Evolutionary conservation across 345 rosid species (phyloP).

Genomic region (Barbarea vulgaris): DNA sequence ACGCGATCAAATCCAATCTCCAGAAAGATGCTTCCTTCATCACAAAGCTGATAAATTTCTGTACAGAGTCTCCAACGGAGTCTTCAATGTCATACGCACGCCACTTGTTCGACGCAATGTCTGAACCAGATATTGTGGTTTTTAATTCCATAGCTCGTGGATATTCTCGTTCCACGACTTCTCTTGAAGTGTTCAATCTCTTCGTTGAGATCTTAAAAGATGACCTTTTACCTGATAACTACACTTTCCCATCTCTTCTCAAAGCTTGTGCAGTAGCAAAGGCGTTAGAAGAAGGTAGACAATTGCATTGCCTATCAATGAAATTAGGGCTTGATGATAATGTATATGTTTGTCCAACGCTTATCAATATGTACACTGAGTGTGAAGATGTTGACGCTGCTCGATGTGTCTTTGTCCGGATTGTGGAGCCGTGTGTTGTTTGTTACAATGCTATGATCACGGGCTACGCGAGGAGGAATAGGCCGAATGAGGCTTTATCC

Average conservation of each 20-base stretch:
- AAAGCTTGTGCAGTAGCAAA: slow-evolving; percentile 56
- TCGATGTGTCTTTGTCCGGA: slow-evolving; percentile 56
- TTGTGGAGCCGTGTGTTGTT: slow-evolving; percentile 65
- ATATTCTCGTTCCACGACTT: slow-evolving; percentile 50
- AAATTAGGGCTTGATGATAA: slow-evolving; percentile 60
- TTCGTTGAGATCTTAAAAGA: slow-evolving; percentile 49
- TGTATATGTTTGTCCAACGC: slow-evolving; percentile 62
- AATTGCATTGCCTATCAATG: slow-evolving; percentile 52
- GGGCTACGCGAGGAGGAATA: slow-evolving; percentile 63
- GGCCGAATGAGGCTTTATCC: slow-evolving; percentile 73
- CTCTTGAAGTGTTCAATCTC: slow-evolving; percentile 49
- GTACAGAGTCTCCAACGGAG: slow-evolving; percentile 49
- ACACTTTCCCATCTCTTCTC: slow-evolving; percentile 71
- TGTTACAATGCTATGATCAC: slow-evolving; percentile 76
- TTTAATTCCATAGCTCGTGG: slow-evolving; percentile 78
- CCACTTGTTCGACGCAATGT: slow-evolving; percentile 58
- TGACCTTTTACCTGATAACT: slow-evolving; percentile 59
- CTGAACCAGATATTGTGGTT: slow-evolving; percentile 56
- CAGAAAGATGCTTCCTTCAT: slow-evolving; percentile 47
- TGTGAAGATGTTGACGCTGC: slow-evolving; percentile 69
- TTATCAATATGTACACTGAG: slow-evolving; percentile 69
- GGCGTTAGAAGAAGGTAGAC: slow-evolving; percentile 66
- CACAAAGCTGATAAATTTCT: slow-evolving; percentile 67
- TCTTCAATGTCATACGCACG: slow-evolving; percentile 56
- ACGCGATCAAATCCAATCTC: slow-evolving; percentile 63